Conservation (phyloP, 768 basidiomycete species). For the Kwoniella pini region DNA sequence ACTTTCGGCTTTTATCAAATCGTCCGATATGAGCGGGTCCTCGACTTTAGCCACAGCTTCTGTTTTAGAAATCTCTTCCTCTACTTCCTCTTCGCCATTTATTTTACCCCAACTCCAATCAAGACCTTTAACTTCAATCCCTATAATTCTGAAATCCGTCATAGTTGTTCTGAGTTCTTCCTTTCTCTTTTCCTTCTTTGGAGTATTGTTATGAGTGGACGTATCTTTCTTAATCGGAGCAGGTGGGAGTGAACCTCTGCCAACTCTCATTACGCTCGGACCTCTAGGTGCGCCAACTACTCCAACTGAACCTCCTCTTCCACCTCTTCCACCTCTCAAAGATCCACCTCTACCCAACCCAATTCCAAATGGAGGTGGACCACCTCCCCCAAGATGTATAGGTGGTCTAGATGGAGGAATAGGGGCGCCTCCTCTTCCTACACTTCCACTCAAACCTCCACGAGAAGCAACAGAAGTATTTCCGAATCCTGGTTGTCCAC, state of each 20-base stretch:
- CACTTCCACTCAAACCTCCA: not conserved
- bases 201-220: not conserved
- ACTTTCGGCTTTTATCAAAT: too few relatives aligned
- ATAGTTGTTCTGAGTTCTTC: constrained; percentile 69
- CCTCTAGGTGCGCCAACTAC: constrained; percentile 29
- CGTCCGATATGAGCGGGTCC: too few relatives aligned
- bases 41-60: constrained; percentile 3
- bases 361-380: constrained; percentile 25
- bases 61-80: constrained; percentile 15
- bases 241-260: constrained; percentile 3
- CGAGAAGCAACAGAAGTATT: constrained; percentile 6
- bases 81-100: constrained; percentile 24
- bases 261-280: constrained; percentile 22
- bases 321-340: constrained; percentile 22
- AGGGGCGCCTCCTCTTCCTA: constrained; percentile 14
- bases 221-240: constrained; percentile 9
- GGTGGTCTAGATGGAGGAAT: constrained; percentile 29
- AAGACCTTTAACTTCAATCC: constrained; percentile 77
- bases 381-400: constrained; percentile 42
- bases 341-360: constrained; percentile 18
- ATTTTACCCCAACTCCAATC: constrained; percentile 80
- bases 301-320: constrained; percentile 12
- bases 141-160: constrained; percentile 97
- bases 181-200: constrained; percentile 38
- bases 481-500: constrained; percentile 37